Base-by-base conservation (phyloP, 768 basidiomycete genomes). In the Inosperma sp. region DNA sequence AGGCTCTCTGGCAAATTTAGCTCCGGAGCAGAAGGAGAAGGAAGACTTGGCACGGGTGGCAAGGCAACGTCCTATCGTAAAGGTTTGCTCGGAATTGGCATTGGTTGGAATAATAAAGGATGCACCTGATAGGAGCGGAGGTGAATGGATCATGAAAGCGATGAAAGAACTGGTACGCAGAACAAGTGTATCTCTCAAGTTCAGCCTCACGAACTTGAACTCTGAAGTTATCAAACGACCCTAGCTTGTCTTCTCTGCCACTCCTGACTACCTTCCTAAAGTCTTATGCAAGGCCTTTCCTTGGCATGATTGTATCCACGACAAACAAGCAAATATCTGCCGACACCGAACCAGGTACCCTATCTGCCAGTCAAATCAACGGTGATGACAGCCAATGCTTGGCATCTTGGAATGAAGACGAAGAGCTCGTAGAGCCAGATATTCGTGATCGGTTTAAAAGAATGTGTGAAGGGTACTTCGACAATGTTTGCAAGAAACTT, bases 381-480 rank as follows among this genome's bases (percentile, higher is more conserved):
- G 65, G 57, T 36, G 58, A 56, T 26, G 61, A 57, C n/a, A 62
- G 62, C n/a, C 65, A 59, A 16, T 79, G 78, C 52, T 77, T 75
- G 12, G 52, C 68, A 0, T 53, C 75, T 19, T 47, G 63, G 1
- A 68, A 70, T 7, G 82, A 86, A 66, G 77, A 77, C 33, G 80
- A 87, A 23, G 90, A 88, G 59, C 73, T 96, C 5, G 82, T 98
- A 5, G 87, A 93, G 56, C 81, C 81, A 56, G 93, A 93, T 37
- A 82, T 87, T 35, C 84, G 91, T 16, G 89, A 90, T 56, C 82
- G 90, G 33, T 92, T 97, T 71, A 88, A 85, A 68, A 84, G 86
- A 55, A 87, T 95, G 83, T 93, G 94, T 59, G 88, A 93, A 67
- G 84, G 84, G 0, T 98, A 97, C 66, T 96, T 93, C 60, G 92